phyloP scores from a whole-genome alignment of 306 rosid species.

The Hippophae tibetana region DNA sequence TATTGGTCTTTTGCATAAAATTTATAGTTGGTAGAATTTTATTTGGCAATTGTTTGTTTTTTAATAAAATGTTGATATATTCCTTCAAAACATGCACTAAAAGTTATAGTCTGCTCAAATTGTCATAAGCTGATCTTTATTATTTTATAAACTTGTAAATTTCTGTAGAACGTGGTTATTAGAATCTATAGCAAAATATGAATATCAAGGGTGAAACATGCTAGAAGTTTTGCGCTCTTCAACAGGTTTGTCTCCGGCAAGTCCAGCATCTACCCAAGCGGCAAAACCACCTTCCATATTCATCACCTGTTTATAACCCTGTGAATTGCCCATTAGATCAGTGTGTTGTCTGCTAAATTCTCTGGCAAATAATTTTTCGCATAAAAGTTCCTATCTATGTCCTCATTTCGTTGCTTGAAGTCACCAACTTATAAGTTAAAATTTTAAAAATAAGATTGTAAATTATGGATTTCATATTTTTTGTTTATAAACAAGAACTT shows the following conservation, averaged over 20 bases:
- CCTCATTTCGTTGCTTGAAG: too few relatives aligned
- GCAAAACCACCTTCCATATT: too few relatives aligned
- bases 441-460: too few relatives aligned
- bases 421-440: too few relatives aligned
- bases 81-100: background rate
- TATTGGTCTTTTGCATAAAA: conserved; percentile 12
- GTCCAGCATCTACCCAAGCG: too few relatives aligned
- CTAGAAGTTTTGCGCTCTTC: conserved; percentile 24
- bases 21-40: conserved; percentile 9
- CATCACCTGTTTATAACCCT: too few relatives aligned
- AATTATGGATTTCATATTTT: too few relatives aligned
- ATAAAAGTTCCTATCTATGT: too few relatives aligned
- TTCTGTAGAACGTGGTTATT: background rate
- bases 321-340: too few relatives aligned
- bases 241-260: conserved; percentile 13
- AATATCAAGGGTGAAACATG: conserved; percentile 14
- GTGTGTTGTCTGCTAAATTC: too few relatives aligned
- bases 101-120: background rate
- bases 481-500: too few relatives aligned
- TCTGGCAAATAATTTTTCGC: too few relatives aligned
- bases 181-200: background rate
- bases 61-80: background rate
- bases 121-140: background rate
- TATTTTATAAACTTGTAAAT: background rate
- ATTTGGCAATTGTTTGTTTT: background rate